A percentile compares a stretch with the other conserved stretches of the same genome.
phyloP scores from a whole-genome alignment of 192 early-diverging fungal genomes.

The Podila epicladia region DNA sequence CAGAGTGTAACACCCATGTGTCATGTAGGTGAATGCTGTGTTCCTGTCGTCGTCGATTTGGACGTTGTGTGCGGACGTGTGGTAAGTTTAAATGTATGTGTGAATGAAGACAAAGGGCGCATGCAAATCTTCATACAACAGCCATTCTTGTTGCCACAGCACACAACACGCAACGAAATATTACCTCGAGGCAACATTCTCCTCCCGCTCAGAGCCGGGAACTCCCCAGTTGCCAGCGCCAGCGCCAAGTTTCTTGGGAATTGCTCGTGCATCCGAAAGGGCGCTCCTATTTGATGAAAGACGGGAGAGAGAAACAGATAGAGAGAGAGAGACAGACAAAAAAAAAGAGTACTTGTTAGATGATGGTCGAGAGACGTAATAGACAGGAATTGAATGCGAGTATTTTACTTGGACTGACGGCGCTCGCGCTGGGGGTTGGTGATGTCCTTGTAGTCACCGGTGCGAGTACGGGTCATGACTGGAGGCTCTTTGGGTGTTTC shows the following conservation, averaged over 20 bases:
- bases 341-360: neutral
- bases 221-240: constrained; percentile 49
- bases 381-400: neutral
- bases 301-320: neutral
- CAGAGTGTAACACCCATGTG: too few species aligned
- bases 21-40: too few species aligned
- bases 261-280: constrained; percentile 26
- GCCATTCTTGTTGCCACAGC: neutral
- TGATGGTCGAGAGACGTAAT: neutral
- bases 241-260: constrained; percentile 45
- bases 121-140: neutral
- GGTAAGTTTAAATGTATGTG: too few species aligned
- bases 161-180: neutral
- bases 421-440: constrained; percentile 28
- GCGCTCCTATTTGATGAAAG: constrained; percentile 12
- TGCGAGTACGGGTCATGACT: constrained; percentile 49
- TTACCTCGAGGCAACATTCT: constrained; percentile 25
- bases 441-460: constrained; percentile 46
- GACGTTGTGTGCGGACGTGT: too few species aligned
- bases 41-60: too few species aligned
- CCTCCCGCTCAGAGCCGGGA: constrained; percentile 32
- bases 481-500: neutral
- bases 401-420: constrained; percentile 34
- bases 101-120: too few species aligned
- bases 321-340: neutral